These are phyloP conservation scores for Phytophthora quininea DNA, from an alignment of 352 stramenopile genomes.

Conservation along the genomic window DNA sequence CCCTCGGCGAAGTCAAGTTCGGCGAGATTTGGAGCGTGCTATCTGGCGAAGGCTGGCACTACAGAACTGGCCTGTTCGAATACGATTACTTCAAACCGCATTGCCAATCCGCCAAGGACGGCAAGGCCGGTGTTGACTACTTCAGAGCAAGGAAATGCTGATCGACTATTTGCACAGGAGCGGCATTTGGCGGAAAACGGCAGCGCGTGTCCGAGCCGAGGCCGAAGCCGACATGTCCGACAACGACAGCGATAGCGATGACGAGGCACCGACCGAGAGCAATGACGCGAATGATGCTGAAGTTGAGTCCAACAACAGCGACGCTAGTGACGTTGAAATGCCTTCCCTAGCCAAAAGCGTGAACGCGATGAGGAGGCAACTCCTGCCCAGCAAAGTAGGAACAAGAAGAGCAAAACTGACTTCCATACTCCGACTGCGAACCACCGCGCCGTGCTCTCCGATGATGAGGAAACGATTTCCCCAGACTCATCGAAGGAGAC, in stretches of 20 bases:
- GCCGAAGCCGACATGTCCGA: conserved; percentile 36
- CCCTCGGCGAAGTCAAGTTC: conserved; percentile 57
- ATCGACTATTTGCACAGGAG: conserved; percentile 59
- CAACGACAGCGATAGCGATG: conserved; percentile 1
- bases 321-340: conserved; percentile 12
- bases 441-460: conserved; percentile 23
- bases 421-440: conserved; percentile 32
- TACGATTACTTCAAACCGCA: conserved; percentile 79
- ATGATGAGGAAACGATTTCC: conserved; percentile 48
- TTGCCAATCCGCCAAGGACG: conserved; percentile 42
- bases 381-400: conserved; percentile 14
- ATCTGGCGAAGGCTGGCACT: conserved; percentile 61
- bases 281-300: too few relatives aligned
- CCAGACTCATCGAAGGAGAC: conserved; percentile 40
- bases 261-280: conserved; percentile 1
- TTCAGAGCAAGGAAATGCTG: conserved; percentile 50
- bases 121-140: conserved; percentile 49
- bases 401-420: conserved; percentile 38
- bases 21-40: conserved; percentile 61
- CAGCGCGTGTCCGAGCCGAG: conserved; percentile 43
- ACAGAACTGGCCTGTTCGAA: conserved; percentile 40
- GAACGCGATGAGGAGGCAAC: conserved; percentile 25
- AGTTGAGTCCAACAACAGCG: background rate
- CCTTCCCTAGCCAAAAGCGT: conserved; percentile 30
- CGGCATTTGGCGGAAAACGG: conserved; percentile 55